Conservation (phyloP, 805 yeast genomes). For the Saturnispora diversa region DNA sequence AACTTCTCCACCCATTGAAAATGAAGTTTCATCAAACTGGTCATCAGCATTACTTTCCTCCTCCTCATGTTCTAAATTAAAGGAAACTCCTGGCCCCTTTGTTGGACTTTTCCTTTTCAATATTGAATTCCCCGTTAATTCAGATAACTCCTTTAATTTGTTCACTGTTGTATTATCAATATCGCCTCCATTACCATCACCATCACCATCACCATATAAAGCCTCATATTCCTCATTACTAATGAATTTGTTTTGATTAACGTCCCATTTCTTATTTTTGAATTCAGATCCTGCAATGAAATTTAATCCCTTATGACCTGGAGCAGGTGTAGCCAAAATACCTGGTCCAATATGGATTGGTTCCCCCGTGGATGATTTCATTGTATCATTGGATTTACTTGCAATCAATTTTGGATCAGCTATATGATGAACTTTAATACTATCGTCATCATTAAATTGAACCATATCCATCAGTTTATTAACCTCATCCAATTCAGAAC, state of each 20-base stretch:
- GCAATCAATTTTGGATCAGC: constrained; percentile 2
- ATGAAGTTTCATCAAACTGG: constrained; percentile 5
- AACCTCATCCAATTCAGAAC: constrained; percentile 5
- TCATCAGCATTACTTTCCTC: background rate
- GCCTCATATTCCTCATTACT: constrained; percentile 16
- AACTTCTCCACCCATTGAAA: background rate
- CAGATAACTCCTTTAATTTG: constrained; percentile 2
- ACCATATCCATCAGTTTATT: constrained; percentile 7
- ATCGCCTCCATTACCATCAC: constrained; percentile 17
- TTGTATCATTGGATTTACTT: background rate
- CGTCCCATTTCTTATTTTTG: constrained; percentile 27
- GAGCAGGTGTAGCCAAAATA: constrained; percentile 10
- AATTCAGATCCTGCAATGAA: constrained; percentile 29
- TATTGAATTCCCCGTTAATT: constrained; percentile 6
- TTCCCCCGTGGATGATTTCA: background rate
- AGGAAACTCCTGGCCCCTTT: constrained; percentile 18
- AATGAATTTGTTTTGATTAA: constrained; percentile 21
- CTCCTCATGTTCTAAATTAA: constrained; percentile 15
- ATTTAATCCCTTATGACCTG: constrained; percentile 21
- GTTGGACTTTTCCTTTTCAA: constrained; percentile 1
- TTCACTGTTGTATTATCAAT: constrained; percentile 14
- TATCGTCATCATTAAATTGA: constrained; percentile 2
- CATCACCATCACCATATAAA: background rate
- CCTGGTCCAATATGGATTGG: constrained; percentile 7
- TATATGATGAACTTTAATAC: background rate